Conservation (phyloP, 352 stramenopile genomes). For the Phytopythium helicoides region DNA sequence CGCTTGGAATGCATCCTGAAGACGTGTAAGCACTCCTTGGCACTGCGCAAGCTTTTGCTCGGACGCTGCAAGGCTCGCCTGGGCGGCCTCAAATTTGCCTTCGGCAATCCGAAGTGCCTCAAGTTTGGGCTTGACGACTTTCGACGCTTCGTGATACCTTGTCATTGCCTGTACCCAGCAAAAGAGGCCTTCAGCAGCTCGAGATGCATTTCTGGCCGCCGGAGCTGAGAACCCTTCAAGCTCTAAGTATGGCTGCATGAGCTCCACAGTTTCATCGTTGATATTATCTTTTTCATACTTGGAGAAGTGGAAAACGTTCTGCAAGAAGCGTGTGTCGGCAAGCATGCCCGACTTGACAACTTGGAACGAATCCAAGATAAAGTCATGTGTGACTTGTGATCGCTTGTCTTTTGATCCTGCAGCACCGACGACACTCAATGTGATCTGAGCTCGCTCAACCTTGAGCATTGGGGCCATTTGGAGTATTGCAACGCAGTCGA, state of each 20-base stretch:
- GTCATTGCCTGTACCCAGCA: slow-evolving; percentile 91
- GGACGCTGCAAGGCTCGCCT: slow-evolving; percentile 62
- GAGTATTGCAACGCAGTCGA: slow-evolving; percentile 89
- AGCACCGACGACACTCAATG: slow-evolving; percentile 49
- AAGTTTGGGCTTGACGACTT: slow-evolving; percentile 93
- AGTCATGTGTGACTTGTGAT: slow-evolving; percentile 48
- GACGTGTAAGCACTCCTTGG: slow-evolving; percentile 49
- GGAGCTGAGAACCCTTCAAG: slow-evolving; percentile 78
- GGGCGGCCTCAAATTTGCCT: slow-evolving; percentile 82
- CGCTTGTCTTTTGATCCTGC: slow-evolving; percentile 75
- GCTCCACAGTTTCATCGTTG: slow-evolving; percentile 92
- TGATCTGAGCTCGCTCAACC: slow-evolving; percentile 56
- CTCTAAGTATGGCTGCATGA: slow-evolving; percentile 91
- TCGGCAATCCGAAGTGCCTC: slow-evolving; percentile 89
- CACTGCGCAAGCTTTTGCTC: slow-evolving; percentile 74
- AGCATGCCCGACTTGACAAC: slow-evolving; percentile 86
- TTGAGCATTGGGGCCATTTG: slow-evolving; percentile 84
- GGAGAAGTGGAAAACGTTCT: slow-evolving; percentile 90
- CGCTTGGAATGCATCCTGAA: slow-evolving; percentile 88
- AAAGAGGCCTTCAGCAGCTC: slow-evolving; percentile 89
- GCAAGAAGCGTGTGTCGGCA: slow-evolving; percentile 82
- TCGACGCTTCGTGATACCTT: slow-evolving; percentile 91
- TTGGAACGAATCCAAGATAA: slow-evolving; percentile 85
- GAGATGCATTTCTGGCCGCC: slow-evolving; percentile 87
- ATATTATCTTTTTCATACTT: slow-evolving; percentile 91